Evolutionary conservation across 129 eudicot species (phyloP), one percentile per base, ranked within the genome.

Genomic region (Flaveria brownii): DNA sequence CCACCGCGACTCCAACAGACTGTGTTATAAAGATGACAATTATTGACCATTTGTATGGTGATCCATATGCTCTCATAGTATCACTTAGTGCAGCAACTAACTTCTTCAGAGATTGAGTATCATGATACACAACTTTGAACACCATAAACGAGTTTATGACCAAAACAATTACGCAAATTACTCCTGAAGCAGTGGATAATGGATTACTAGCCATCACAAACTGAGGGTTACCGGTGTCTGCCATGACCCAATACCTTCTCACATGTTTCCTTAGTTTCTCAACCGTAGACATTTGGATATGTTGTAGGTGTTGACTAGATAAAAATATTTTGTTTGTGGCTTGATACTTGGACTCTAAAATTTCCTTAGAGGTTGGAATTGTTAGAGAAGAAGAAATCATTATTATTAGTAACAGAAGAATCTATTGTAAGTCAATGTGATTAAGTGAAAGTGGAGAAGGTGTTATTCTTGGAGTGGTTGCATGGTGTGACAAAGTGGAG

Each of bases 341-440:
- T 14, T 71, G 65, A 50, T 82, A 82, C 36, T 72, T 76, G 3
- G 13, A 1, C 33, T 86, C 86, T 20, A 82, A 17, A 13, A 75
- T 43, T 13, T 36, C 14, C 71, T 82, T 86, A 0, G 75, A 60
- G 17, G 61, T 26, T 33, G 87, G 75, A 60, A 82, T 64, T 50
- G 74, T 11, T 1, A 84, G 17, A 23, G 91, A 81, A 0, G 82
- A 72, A 25, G 65, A 78, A 12, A 47, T 33, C 11, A 71, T 22
- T 18, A 79, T 14, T 0, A 68, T 2, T 0, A 81, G 55, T 72
- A 81, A 26, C 23, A 69, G 0, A 2, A 87, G 22, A 45, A n/a
- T n/a, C n/a, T n/a, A n/a, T n/a, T n/a, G n/a, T n/a, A n/a, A n/a
- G n/a, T n/a, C n/a, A n/a, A n/a, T n/a, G n/a, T n/a, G n/a, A n/a